Percentiles rank a stretch among this genome's conserved stretches.
phyloP scores from a whole-genome alignment of 805 yeast genomes.

The Ogataea henricii region DNA sequence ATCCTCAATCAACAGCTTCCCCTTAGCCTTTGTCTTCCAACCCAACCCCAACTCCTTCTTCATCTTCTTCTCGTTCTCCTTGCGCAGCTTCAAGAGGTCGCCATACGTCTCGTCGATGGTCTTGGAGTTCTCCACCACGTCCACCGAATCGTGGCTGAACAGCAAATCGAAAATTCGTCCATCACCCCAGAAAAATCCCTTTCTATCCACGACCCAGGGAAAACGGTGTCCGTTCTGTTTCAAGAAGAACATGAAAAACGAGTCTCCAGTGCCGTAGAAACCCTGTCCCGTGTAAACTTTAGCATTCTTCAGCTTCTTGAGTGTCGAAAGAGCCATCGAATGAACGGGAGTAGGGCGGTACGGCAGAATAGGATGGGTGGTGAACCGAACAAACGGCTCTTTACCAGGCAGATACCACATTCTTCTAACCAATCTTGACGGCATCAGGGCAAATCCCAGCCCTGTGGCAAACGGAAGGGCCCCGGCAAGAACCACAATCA shows the following conservation, averaged over 20 bases:
- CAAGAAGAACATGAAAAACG: constrained; percentile 71
- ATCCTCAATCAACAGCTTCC: constrained; percentile 46
- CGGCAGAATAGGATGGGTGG: constrained; percentile 76
- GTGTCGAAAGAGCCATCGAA: constrained; percentile 58
- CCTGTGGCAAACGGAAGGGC: constrained; percentile 45
- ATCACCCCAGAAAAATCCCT: constrained; percentile 92
- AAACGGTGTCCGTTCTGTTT: constrained; percentile 55
- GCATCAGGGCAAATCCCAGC: constrained; percentile 49
- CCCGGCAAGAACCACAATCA: constrained; percentile 41
- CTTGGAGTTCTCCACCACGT: constrained; percentile 62
- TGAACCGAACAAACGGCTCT: constrained; percentile 49
- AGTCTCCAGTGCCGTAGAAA: constrained; percentile 79
- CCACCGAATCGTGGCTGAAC: constrained; percentile 79
- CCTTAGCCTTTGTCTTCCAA: constrained; percentile 56
- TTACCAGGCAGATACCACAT: constrained; percentile 76
- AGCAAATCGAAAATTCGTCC: constrained; percentile 80
- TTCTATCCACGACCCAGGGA: constrained; percentile 81
- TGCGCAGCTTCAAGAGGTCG: constrained; percentile 39
- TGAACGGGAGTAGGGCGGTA: constrained; percentile 75
- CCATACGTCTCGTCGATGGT: constrained; percentile 34
- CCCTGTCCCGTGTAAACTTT: constrained; percentile 88
- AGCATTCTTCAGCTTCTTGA: constrained; percentile 59
- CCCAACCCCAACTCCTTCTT: constrained; percentile 59
- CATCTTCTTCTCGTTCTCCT: constrained; percentile 51
- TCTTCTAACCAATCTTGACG: constrained; percentile 71